Conservation (phyloP, 805 yeast genomes). For the Grigorovia yakushimaensis region DNA sequence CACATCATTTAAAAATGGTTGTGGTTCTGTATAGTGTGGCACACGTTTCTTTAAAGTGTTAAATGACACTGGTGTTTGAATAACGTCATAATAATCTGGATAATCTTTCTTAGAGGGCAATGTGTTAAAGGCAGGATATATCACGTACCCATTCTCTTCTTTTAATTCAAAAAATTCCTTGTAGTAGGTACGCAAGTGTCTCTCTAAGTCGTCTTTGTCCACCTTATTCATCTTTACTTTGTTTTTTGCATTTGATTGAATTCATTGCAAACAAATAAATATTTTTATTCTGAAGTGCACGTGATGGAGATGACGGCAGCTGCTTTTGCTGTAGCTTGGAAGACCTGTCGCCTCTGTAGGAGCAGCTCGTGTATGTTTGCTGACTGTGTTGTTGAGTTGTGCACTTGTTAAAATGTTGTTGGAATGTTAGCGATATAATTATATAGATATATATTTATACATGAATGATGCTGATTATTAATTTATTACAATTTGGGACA, state of each 20-base stretch:
- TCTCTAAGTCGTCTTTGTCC: conserved; percentile 5
- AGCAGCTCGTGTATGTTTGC: too few species aligned
- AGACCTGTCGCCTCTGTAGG: not conserved
- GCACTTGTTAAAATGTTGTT: not conserved
- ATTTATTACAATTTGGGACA: not conserved
- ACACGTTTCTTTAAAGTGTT: conserved; percentile 57
- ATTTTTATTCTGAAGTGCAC: not conserved
- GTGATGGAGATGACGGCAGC: too few species aligned
- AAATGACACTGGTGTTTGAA: conserved; percentile 70
- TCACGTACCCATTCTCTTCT: conserved; percentile 21
- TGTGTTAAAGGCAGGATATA: conserved; percentile 24
- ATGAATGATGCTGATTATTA: not conserved
- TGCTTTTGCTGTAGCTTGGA: too few species aligned
- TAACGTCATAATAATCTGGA: conserved; percentile 71
- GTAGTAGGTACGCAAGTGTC: conserved; percentile 6
- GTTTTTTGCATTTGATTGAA: not conserved
- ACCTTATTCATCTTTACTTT: not conserved
- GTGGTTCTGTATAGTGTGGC: conserved; percentile 50
- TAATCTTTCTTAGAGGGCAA: conserved; percentile 59
- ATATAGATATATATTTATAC: not conserved
- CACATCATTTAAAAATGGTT: conserved; percentile 65
- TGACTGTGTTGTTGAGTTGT: too few species aligned
- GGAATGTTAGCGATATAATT: not conserved
- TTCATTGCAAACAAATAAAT: not conserved
- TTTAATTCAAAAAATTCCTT: conserved; percentile 13